Evolutionary conservation across 1,284 basidiomycete genomes (phyloP).

Genomic region (Tylopilus sp.): DNA sequence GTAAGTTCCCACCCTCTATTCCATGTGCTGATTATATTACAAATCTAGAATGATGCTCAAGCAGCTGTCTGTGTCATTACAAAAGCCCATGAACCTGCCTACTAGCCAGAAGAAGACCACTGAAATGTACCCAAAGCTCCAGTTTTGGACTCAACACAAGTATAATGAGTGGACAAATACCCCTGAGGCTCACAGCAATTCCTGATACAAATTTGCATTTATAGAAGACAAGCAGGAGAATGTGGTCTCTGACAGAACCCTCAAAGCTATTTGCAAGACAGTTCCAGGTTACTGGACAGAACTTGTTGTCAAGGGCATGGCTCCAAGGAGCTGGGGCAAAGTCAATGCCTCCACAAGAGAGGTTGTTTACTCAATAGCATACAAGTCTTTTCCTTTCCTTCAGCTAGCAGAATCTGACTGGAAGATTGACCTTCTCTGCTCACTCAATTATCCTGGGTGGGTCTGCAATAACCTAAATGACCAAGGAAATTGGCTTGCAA

Average conservation of each 20-base stretch:
- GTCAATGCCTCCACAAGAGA: not conserved
- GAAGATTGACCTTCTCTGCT: conserved; percentile 16
- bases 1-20: not conserved
- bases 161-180: conserved; percentile 13
- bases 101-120: not conserved
- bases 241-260: not conserved
- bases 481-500: not conserved
- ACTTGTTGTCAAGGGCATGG: conserved; percentile 1
- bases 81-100: not conserved
- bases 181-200: conserved; percentile 1
- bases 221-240: conserved; percentile 15
- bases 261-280: conserved; percentile 15
- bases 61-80: not conserved
- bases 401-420: conserved; percentile 8
- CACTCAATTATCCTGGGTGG: conserved; percentile 15
- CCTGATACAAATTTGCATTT: conserved; percentile 6
- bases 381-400: conserved; percentile 9
- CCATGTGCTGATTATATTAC: not conserved
- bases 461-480: conserved; percentile 12
- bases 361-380: not conserved
- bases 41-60: not conserved
- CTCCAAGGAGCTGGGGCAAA: conserved; percentile 19
- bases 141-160: conserved; percentile 2
- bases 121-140: not conserved
- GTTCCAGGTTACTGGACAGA: conserved; percentile 10